Conservation (phyloP, 305 asterid genomes). For the Fraxinus velutina region DNA sequence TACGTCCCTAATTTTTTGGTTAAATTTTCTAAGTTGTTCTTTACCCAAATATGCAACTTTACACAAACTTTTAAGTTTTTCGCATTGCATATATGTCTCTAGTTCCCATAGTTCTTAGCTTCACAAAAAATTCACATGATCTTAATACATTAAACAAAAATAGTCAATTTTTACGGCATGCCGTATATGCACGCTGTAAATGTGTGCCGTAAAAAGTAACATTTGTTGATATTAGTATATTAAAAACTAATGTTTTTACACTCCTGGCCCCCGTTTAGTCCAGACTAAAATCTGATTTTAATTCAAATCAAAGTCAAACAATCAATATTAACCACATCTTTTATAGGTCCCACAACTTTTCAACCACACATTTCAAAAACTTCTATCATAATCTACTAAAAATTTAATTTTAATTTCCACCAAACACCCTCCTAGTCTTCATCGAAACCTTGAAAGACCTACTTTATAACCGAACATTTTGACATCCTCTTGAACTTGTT, state of each 20-base stretch:
- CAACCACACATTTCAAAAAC: too few species aligned
- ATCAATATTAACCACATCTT: too few species aligned
- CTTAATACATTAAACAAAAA: too few species aligned
- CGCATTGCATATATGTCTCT: not conserved
- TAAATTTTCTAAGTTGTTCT: not conserved
- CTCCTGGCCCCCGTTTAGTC: too few species aligned
- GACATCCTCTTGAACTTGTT: conserved; percentile 50
- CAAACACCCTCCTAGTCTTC: not conserved
- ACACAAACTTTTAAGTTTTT: not conserved
- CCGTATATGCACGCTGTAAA: too few species aligned
- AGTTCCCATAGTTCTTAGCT: not conserved
- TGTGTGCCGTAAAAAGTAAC: too few species aligned
- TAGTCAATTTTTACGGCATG: too few species aligned
- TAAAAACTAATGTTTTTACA: not conserved
- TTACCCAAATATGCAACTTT: not conserved
- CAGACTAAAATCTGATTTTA: too few species aligned
- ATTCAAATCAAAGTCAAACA: too few species aligned
- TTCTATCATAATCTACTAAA: too few species aligned
- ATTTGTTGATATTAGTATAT: not conserved
- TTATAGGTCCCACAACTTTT: too few species aligned
- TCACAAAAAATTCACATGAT: not conserved
- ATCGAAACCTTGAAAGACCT: conserved; percentile 51
- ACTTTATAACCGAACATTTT: conserved; percentile 40
- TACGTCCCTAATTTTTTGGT: not conserved
- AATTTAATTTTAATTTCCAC: too few species aligned